Evolutionary conservation across 2,329 filamentous ascomycete genomes (phyloP), one percentile per base, ranked within the genome.

Genomic region (Lizonia empirigonia): DNA sequence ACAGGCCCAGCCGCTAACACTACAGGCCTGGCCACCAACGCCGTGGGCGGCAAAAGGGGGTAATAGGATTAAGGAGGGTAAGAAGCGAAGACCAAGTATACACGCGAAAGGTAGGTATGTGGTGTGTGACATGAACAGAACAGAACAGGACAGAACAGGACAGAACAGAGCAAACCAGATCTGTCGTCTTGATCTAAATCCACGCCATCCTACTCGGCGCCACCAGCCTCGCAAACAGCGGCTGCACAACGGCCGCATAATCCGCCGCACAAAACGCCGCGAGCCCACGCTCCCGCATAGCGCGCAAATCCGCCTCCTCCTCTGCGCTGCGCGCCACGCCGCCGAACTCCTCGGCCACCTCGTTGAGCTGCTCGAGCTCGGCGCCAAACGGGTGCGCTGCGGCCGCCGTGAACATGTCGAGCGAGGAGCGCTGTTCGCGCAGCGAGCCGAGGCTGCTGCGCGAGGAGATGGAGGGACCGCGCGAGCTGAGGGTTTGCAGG

Each of bases 351-450:
- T 97, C 94, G 0, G 88, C 93, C 13, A 97, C 83, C 74, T 97
- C 94, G 44, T 91, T 91, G 19, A 97, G 90, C 74, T 97, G 89
- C 49, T 90, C 91, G 44, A 97, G 79, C 74, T 99, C 94, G 41
- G 88, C 86, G 44, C 90, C 90, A 65, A 97, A 97, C 0, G 93
- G 93, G 71, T 94, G 85, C 36, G 74, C 27, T 73, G 65, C 60
- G 49, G 53, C 50, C 16, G 46, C 56, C 2, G 23, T 42, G 44
- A 80, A 76, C 67, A 78, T 74, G 58, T 80, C 74, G 38, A 72
- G 29, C 8, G 73, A 75, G 24, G 67, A 55, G 71, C 80, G 76
- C 79, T 84, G 50, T 62, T 86, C 85, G 10, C 68, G 66, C 40
- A 77, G 77, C 5, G 85, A 85, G 60, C 82, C 74, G 36, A 82